phyloP scores from a whole-genome alignment of 768 basidiomycete genomes.

The Gymnopilus dilepis region DNA sequence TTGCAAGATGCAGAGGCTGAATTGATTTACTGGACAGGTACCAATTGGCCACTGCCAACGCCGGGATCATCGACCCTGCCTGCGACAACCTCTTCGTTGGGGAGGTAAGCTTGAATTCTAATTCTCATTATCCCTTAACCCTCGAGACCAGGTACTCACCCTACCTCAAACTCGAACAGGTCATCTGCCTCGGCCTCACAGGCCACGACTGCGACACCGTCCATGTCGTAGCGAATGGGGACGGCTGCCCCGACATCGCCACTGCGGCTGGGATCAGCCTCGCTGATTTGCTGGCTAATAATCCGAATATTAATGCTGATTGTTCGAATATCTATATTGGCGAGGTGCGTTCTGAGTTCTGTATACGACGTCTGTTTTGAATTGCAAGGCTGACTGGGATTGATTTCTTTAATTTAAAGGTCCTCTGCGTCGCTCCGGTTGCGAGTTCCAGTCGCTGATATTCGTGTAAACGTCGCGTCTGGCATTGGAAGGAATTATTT shows the following conservation, averaged over 20 bases:
- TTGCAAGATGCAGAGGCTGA: background rate
- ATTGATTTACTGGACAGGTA: constrained; percentile 36
- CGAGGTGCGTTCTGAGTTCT: constrained; percentile 45
- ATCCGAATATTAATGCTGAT: constrained; percentile 58
- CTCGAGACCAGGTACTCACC: no score
- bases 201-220: constrained; percentile 61
- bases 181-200: constrained; percentile 57
- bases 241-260: constrained; percentile 54
- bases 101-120: constrained; percentile 43
- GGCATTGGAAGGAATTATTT: no score
- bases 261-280: constrained; percentile 43
- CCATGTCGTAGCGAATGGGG: constrained; percentile 47
- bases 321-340: constrained; percentile 62
- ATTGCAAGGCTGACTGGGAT: background rate
- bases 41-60: constrained; percentile 62
- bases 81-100: constrained; percentile 62
- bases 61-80: constrained; percentile 48
- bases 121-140: background rate
- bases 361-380: no score
- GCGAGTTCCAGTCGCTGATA: background rate
- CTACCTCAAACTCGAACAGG: constrained; percentile 30
- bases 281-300: constrained; percentile 56
- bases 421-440: constrained; percentile 13
- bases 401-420: background rate
- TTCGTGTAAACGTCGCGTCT: no score